A percentile compares a stretch with the other conserved stretches of the same genome.
phyloP scores from a whole-genome alignment of 2,329 filamentous ascomycete genomes.

The Alternaria rosae region DNA sequence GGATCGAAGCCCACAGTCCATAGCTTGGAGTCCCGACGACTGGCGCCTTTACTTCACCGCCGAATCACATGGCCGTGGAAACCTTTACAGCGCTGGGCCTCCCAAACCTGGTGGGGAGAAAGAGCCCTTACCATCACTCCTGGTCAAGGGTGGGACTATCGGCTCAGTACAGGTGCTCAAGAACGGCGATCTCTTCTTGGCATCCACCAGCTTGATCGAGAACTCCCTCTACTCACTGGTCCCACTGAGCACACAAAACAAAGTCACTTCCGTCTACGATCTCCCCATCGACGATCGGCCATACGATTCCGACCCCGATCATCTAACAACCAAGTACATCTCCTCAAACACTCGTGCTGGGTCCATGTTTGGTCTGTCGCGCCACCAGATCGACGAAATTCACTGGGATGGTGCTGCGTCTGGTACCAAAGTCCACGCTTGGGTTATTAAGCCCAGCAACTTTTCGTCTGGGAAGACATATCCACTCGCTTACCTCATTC shows the following conservation, averaged over 20 bases:
- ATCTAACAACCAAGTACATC: slow-evolving; percentile 48
- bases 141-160: slow-evolving; percentile 45
- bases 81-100: slow-evolving; percentile 55
- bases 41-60: slow-evolving; percentile 73
- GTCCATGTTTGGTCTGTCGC: slow-evolving; percentile 70
- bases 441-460: slow-evolving; percentile 68
- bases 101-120: slow-evolving; percentile 19
- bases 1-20: slow-evolving; percentile 61
- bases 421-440: slow-evolving; percentile 71
- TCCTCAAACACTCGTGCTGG: slow-evolving; percentile 73
- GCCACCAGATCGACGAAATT: slow-evolving; percentile 70
- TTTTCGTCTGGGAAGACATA: slow-evolving; percentile 77
- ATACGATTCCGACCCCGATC: slow-evolving; percentile 32
- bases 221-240: slow-evolving; percentile 73
- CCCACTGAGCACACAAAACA: slow-evolving; percentile 36
- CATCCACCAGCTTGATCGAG: slow-evolving; percentile 73
- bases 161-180: slow-evolving; percentile 61
- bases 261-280: slow-evolving; percentile 23
- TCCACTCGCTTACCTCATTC: slow-evolving; percentile 79
- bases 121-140: slow-evolving; percentile 31
- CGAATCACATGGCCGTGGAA: slow-evolving; percentile 73
- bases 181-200: slow-evolving; percentile 66
- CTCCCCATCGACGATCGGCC: slow-evolving; percentile 32
- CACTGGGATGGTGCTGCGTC: slow-evolving; percentile 71
- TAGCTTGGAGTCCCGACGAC: slow-evolving; percentile 63